Base-by-base conservation (phyloP, 2,329 filamentous ascomycete genomes). In the Ascosphaera apis region DNA sequence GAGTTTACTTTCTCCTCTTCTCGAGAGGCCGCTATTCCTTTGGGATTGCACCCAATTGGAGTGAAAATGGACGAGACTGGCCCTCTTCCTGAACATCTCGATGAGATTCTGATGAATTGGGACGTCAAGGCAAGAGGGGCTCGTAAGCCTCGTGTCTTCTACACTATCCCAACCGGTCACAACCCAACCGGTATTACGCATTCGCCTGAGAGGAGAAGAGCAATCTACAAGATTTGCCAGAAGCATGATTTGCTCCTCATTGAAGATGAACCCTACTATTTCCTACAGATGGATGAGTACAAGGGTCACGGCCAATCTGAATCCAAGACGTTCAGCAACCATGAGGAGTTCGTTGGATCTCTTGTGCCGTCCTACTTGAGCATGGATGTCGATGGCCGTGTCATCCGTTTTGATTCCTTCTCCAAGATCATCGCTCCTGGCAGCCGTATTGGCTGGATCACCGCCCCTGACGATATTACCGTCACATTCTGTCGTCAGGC, bases 251-350 rank as follows among this genome's bases (percentile, higher is more conserved):
- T 93, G 42, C 69, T 93, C 47, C 92, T 93, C 43, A 60, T 91
- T 41, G 86, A 95, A 54, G 86, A 95, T 47, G 84, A 93, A 42
- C 86, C 86, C 4, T 93, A 93, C 60, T 93, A 82, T 80, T 86
- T 86, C 53, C 64, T 95, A 6, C 86, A 93, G 52, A 93, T 71
- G 53, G 79, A 0, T 84, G n/a, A n/a, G n/a, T n/a, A n/a, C n/a
- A 28, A 81, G 82, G 0, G 78, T 78, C 1, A 74, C 78, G 0
- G 67, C 60, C 23, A 44, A 58, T 6, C 50, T 60, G 36, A 48
- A 54, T 15, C 43, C 49, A n/a, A n/a, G n/a, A 4, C 44, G 46
- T 27, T 44, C 48, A 31, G 48, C 50, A 11, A 47, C 48, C 13
- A n/a, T n/a, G n/a, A n/a, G n/a, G n/a, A n/a, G n/a, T 93, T 84